Evolutionary conservation across 306 rosid species (phyloP), one percentile per base, ranked within the genome.

Genomic region (Cucurbita argyrosperma): DNA sequence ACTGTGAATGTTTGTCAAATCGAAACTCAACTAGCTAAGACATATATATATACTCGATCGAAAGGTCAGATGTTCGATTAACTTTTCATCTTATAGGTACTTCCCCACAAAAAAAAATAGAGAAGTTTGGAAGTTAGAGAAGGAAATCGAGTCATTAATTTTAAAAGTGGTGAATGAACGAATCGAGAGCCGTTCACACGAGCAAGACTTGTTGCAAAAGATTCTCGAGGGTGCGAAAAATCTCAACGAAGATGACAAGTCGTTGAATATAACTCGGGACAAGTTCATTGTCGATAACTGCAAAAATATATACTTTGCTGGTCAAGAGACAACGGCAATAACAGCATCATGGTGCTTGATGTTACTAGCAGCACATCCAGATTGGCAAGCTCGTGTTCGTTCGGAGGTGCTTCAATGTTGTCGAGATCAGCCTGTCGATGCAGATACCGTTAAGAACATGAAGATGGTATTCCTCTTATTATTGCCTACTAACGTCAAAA

Each of bases 281-380:
- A 60, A 79, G 9, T 94, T 90, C 86, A 82, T 90, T 10, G 96
- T 94, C 62, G 98, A 94, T 70, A 94, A 94, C 30, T 89, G 98
- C 86, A 94, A 94, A 85, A 90, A 81, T 82, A 90, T 94, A 8
- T 94, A 94, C 80, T 94, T 94, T 79, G 98, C 98, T 7, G 98
- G 97, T 5, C 94, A 94, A 55, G 98, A 94, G 83, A 79, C 97
- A 59, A 90, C 96, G 13, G 88, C 92, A 55, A 82, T 82, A 30
- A 90, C 96, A 15, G 87, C 92, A 60, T 89, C 95, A 16, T 94
- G 98, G 97, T 81, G 90, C 53, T 73, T 94, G 83, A 84, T 94
- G 97, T 86, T 94, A 40, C 96, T 94, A 6, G 97, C 96, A 49
- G 71, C 81, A 12, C 88, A 90, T 76, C 96, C 97, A 0, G 80